Conservation (phyloP, 805 yeast genomes). For the Isabelozyma pseudorhagii region DNA sequence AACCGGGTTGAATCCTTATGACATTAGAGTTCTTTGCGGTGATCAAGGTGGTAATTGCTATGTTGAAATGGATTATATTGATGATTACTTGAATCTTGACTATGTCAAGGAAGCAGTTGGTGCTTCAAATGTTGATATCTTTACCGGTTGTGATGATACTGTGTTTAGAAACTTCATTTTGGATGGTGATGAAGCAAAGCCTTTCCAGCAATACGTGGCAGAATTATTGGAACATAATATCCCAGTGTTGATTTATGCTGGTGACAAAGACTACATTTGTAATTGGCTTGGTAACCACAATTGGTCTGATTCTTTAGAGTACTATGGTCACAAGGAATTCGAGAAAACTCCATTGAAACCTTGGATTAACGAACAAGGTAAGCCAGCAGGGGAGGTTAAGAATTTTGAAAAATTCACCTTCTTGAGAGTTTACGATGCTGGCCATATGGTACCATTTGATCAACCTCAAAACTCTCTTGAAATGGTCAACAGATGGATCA, state of each 20-base stretch:
- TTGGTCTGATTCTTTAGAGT: constrained; percentile 36
- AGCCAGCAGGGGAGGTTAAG: constrained; percentile 71
- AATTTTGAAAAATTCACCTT: constrained; percentile 72
- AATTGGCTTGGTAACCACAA: constrained; percentile 45
- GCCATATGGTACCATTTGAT: constrained; percentile 94
- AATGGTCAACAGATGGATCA: constrained; percentile 84
- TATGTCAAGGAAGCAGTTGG: constrained; percentile 56
- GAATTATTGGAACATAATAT: constrained; percentile 35
- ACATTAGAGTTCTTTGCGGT: constrained; percentile 51
- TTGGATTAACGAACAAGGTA: constrained; percentile 38
- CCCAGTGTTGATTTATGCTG: constrained; percentile 43
- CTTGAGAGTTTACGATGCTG: constrained; percentile 83
- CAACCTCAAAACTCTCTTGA: constrained; percentile 76
- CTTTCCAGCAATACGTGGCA: constrained; percentile 63
- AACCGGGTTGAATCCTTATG: constrained; percentile 63
- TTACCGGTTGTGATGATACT: constrained; percentile 47
- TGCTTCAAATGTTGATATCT: constrained; percentile 47
- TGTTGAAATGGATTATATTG: constrained; percentile 46
- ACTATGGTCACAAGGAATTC: constrained; percentile 17
- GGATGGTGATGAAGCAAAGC: constrained; percentile 66
- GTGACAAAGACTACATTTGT: constrained; percentile 45
- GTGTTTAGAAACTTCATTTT: constrained; percentile 49
- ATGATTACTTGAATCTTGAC: constrained; percentile 50
- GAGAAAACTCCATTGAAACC: constrained; percentile 24
- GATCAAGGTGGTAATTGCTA: constrained; percentile 55